A percentile compares a stretch with the other conserved stretches of the same genome.
Evolutionary conservation across 78 protist species (phyloP).

Genomic region (Bodo saltans): DNA sequence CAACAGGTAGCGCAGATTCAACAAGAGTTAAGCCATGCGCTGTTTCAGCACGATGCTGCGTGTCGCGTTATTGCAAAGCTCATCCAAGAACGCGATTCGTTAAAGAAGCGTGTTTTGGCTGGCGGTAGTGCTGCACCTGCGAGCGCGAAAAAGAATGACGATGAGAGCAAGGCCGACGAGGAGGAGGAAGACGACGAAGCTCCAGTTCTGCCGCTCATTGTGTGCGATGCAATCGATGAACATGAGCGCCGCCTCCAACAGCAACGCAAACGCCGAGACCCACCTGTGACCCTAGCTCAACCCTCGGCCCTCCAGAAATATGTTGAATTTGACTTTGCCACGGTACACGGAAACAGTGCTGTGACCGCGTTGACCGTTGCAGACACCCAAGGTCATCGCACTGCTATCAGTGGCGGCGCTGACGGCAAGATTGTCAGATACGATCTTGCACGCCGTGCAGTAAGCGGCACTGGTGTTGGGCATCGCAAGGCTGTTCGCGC

Average conservation of each 20-base stretch:
- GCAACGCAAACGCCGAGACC: not conserved
- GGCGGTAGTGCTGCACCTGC: too few relatives aligned
- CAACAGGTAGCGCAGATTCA: constrained; percentile 71
- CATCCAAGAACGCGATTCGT: constrained; percentile 83
- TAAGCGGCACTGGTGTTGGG: not conserved
- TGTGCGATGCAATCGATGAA: not conserved
- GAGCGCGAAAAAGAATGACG: not conserved
- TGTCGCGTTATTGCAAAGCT: constrained; percentile 96
- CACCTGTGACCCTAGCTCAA: not conserved
- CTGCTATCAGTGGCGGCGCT: not conserved
- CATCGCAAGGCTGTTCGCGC: not conserved
- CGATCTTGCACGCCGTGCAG: not conserved
- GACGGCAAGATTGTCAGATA: not conserved
- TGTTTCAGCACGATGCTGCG: constrained; percentile 98
- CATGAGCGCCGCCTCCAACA: not conserved
- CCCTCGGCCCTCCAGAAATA: too few relatives aligned
- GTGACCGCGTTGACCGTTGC: too few relatives aligned
- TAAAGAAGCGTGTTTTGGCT: too few relatives aligned
- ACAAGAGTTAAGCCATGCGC: constrained; percentile 87
- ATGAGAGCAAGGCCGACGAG: constrained; percentile 1
- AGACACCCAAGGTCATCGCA: not conserved
- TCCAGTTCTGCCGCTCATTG: not conserved
- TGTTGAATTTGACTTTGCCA: too few relatives aligned
- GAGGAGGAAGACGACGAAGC: not conserved
- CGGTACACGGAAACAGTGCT: too few relatives aligned